Evolutionary conservation across 169 alveolate species (phyloP).

Genomic region (Cryptosporidium sp.): DNA sequence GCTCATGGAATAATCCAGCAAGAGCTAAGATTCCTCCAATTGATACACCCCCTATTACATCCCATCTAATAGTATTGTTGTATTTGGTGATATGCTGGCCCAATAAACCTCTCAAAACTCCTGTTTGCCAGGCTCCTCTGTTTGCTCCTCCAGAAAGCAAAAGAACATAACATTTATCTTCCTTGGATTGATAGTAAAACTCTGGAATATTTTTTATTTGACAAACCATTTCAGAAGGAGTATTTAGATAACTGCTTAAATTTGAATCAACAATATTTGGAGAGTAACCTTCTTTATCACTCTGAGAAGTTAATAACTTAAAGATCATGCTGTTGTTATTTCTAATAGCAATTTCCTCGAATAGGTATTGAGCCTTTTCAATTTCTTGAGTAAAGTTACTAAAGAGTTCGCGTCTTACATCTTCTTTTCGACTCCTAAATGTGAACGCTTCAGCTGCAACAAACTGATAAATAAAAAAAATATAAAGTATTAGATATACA

Average conservation of each 20-base stretch:
- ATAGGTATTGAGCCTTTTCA: background rate
- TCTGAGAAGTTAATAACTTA: background rate
- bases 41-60: constrained; percentile 69
- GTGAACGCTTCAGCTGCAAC: background rate
- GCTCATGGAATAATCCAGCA: constrained; percentile 67
- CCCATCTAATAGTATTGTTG: constrained; percentile 68
- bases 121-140: constrained; percentile 77
- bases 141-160: constrained; percentile 74
- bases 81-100: constrained; percentile 50
- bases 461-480: background rate
- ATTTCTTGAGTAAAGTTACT: constrained; percentile 27
- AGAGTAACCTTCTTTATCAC: background rate
- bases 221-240: background rate
- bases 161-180: constrained; percentile 62
- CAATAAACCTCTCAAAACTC: constrained; percentile 61
- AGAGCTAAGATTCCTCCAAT: constrained; percentile 70
- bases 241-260: background rate
- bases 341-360: constrained; percentile 20
- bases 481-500: background rate
- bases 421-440: background rate
- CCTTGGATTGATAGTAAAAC: constrained; percentile 29
- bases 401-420: constrained; percentile 31
- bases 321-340: constrained; percentile 4
- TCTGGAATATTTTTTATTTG: constrained; percentile 16
- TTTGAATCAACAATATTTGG: constrained; percentile 12